Evolutionary conservation across 805 yeast species (phyloP), one percentile per base, ranked within the genome.

Genomic region (Candida cerambycidarum): DNA sequence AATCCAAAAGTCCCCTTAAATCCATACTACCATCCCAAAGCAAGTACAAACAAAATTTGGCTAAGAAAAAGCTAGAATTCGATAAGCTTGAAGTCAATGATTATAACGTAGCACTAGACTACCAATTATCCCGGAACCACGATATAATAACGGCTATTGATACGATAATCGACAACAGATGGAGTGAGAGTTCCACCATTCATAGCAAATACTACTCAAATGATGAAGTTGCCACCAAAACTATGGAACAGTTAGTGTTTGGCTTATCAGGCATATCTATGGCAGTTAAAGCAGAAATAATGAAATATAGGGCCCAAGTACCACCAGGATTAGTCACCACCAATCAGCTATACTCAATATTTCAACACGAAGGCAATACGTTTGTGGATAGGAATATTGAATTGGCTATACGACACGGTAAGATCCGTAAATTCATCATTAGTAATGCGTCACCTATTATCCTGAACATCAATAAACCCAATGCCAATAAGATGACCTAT

Each of bases 331-430:
- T 75, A 28, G 58, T 76, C 7, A 63, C 78, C 1, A 46, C 67
- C 10, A 67, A 68, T 24, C 83, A 79, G 45, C 49, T 80, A 3
- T 79, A 79, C 50, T 61, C 82, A 1, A 50, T 79, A 9, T 73
- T 68, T 41, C 67, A 67, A 11, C 56, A 63, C 17, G 61, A 67
- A 32, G 78, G 79, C 0, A 57, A 65, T 47, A 76, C 83, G 0
- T 69, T 64, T 54, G 78, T 79, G 2, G 85, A 80, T 50, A 63
- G 64, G 29, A 61, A 61, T 35, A 54, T 78, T 1, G 75, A 71
- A 41, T 44, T 60, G 11, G 49, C 68, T 29, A 60, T 67, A 1
- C 55, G 69, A 30, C 48, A 58, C 14, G 76, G 78, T 0, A 39
- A 47, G 3, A 32, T 79, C 18, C 62, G 68, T 34, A 63, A 63